Percentiles rank a stretch among this genome's conserved stretches.
Conservation (phyloP, 257 asterid species). For the Paulownia fortunei region DNA sequence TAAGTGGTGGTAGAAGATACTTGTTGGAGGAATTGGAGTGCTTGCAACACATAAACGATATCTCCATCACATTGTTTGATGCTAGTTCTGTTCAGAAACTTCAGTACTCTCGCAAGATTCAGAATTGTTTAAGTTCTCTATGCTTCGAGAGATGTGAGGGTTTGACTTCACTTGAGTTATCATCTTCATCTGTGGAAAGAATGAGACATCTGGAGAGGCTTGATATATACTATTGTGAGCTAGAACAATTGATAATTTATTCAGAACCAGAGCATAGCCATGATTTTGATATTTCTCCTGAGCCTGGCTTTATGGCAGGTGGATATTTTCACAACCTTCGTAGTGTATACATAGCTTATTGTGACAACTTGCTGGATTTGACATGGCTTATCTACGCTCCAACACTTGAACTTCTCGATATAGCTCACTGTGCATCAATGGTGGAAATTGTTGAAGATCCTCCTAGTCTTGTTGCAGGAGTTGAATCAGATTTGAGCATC, state of each 20-base stretch:
- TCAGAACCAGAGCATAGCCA: neutral
- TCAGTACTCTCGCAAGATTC: conserved; percentile 27
- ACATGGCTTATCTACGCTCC: conserved; percentile 34
- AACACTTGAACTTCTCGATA: conserved; percentile 32
- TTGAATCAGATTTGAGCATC: conserved; percentile 5
- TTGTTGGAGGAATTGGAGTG: conserved; percentile 32
- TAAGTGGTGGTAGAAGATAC: conserved; percentile 16
- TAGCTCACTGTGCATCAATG: conserved; percentile 39
- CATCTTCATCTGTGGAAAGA: conserved; percentile 29
- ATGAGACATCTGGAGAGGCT: conserved; percentile 35
- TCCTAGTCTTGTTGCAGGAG: neutral
- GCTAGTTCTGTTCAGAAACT: conserved; percentile 26
- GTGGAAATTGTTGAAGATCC: conserved; percentile 26
- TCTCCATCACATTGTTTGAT: conserved; percentile 31
- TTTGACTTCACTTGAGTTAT: conserved; percentile 13
- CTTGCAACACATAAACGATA: conserved; percentile 33
- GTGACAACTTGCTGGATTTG: conserved; percentile 28
- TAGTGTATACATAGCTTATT: conserved; percentile 27
- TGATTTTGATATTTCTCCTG: neutral
- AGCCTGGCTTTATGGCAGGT: neutral
- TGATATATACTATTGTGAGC: conserved; percentile 29
- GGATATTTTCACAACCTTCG: conserved; percentile 25
- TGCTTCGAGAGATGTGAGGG: conserved; percentile 33
- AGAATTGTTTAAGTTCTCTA: conserved; percentile 26
- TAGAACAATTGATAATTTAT: conserved; percentile 6